Conservation (phyloP, 148 eudicot genomes). For the Arctostaphylos glauca region DNA sequence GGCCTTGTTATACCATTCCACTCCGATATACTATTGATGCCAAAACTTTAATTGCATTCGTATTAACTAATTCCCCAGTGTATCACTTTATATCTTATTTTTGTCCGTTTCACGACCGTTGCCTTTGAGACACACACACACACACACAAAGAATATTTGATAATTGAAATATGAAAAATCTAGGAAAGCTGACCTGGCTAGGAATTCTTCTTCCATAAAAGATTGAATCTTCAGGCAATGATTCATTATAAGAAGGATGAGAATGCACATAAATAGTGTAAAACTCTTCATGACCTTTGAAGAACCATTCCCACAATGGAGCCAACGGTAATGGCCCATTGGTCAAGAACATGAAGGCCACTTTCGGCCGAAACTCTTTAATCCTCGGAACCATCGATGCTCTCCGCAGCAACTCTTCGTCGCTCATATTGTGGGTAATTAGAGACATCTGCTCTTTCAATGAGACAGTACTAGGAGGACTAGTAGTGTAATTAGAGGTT, state of each 20-base stretch:
- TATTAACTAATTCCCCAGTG: too few relatives aligned
- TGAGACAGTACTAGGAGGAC: not conserved
- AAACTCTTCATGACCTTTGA: slow-evolving; percentile 50
- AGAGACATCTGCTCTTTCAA: slow-evolving; percentile 4
- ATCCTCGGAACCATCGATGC: slow-evolving; percentile 45
- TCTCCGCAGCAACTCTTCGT: slow-evolving; percentile 45
- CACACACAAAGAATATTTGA: not conserved
- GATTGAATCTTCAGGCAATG: slow-evolving; percentile 40
- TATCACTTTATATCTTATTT: too few relatives aligned
- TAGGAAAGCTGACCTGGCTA: slow-evolving; percentile 47
- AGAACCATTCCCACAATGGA: slow-evolving; percentile 73
- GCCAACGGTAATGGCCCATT: slow-evolving; percentile 63
- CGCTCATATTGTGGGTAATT: slow-evolving; percentile 53
- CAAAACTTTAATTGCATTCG: too few relatives aligned
- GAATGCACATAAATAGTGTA: slow-evolving; percentile 68
- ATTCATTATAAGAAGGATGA: slow-evolving; percentile 50
- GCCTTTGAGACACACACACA: too few relatives aligned
- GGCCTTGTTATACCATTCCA: too few relatives aligned
- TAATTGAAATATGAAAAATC: not conserved
- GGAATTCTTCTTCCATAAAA: slow-evolving; percentile 57
- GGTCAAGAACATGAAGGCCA: slow-evolving; percentile 83
- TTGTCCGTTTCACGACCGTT: too few relatives aligned
- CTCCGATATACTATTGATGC: too few relatives aligned
- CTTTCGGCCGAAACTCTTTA: slow-evolving; percentile 39
- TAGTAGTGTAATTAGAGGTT: not conserved